Conservation (phyloP, 2,329 filamentous ascomycete genomes). For the Hypomyces perniciosus region DNA sequence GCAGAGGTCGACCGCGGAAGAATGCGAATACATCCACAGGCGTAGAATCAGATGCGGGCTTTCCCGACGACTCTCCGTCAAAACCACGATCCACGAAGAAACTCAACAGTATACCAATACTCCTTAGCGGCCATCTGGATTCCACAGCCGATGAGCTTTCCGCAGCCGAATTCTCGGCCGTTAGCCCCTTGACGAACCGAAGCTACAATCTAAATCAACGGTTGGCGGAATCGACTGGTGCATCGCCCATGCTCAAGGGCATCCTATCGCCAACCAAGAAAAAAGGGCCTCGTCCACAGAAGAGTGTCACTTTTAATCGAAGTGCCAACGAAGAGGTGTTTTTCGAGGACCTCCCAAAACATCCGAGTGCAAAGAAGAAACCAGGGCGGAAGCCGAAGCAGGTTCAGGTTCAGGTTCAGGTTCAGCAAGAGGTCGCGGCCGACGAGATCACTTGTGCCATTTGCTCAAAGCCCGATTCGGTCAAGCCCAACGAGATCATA, state of each 20-base stretch:
- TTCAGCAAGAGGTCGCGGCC: constrained; percentile 28
- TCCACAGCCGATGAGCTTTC: constrained; percentile 10
- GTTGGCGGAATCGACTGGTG: constrained; percentile 4
- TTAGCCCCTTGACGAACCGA: constrained; percentile 11
- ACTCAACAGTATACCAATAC: background rate
- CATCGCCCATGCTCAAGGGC: constrained; percentile 39
- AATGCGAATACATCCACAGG: constrained; percentile 11
- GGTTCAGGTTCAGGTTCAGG: background rate
- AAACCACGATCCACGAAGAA: constrained; percentile 10
- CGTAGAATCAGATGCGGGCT: constrained; percentile 1
- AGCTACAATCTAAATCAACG: constrained; percentile 7
- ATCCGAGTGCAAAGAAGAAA: constrained; percentile 24
- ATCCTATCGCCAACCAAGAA: constrained; percentile 52
- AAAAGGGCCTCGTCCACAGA: constrained; percentile 34
- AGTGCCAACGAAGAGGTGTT: constrained; percentile 39
- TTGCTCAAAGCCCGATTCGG: constrained; percentile 52
- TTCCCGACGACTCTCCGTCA: constrained; percentile 11
- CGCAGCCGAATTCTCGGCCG: background rate
- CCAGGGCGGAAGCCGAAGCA: constrained; percentile 22
- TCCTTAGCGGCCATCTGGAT: constrained; percentile 9
- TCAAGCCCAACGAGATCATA: constrained; percentile 55
- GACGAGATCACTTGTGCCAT: constrained; percentile 54
- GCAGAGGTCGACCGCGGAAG: background rate
- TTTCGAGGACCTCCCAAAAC: constrained; percentile 47
- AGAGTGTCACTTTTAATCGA: constrained; percentile 48